Conservation (phyloP, 306 rosid genomes). For the Quercus robur region DNA sequence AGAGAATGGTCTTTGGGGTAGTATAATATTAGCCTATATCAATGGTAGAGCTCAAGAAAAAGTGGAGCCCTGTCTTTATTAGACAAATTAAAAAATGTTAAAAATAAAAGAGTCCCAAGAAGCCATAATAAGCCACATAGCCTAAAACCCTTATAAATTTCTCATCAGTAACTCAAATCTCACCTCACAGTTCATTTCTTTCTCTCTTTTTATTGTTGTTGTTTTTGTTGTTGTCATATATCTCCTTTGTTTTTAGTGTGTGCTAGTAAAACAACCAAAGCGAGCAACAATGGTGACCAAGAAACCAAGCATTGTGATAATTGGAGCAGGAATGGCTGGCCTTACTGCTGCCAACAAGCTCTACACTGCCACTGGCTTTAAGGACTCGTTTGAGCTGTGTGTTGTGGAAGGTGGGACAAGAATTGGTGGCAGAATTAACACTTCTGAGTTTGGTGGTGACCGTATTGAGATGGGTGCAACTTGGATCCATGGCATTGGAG, state of each 20-base stretch:
- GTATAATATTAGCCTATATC: conserved; percentile 6
- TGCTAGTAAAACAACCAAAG: not conserved
- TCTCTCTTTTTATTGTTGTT: not conserved
- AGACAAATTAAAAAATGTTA: conserved; percentile 13
- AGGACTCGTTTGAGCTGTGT: conserved; percentile 64
- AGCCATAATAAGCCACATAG: conserved; percentile 19
- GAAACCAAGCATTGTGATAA: conserved; percentile 79
- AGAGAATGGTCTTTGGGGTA: conserved; percentile 1
- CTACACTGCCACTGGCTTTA: conserved; percentile 44
- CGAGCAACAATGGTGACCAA: conserved; percentile 57
- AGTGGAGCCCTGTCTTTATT: conserved; percentile 62
- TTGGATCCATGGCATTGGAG: conserved; percentile 97
- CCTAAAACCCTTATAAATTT: conserved; percentile 48
- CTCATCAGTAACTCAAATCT: conserved; percentile 51
- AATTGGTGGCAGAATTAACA: conserved; percentile 91
- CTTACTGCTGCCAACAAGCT: conserved; percentile 91
- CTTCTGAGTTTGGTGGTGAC: conserved; percentile 90
- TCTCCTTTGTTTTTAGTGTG: not conserved
- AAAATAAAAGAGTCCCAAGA: conserved; percentile 4
- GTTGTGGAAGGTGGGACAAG: conserved; percentile 87
- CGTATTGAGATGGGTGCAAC: conserved; percentile 97
- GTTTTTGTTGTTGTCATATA: not conserved
- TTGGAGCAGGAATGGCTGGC: conserved; percentile 99
- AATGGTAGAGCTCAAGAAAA: conserved; percentile 32
- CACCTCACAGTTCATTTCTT: conserved; percentile 42